phyloP scores from a whole-genome alignment of 2,329 filamentous ascomycete species.

The Chaetomiaceae sp. region DNA sequence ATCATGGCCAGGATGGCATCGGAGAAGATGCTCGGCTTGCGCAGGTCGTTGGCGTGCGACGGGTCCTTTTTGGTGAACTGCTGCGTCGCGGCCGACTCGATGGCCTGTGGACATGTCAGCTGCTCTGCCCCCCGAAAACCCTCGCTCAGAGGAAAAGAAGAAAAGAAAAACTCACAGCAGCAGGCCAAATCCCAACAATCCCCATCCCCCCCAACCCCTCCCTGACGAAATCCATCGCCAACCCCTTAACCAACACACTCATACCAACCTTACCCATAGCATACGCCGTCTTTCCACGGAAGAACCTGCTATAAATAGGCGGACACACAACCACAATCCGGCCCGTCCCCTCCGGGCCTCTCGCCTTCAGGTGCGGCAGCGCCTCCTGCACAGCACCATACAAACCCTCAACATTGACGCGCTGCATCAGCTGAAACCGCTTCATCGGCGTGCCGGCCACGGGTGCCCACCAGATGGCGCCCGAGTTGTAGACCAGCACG shows the following conservation, averaged over 20 bases:
- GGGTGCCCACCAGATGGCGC: slow-evolving; percentile 79
- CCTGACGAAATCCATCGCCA: slow-evolving; percentile 75
- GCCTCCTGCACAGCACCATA: slow-evolving; percentile 66
- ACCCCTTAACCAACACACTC: slow-evolving; percentile 73
- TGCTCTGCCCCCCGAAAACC: neutral
- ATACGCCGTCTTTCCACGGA: slow-evolving; percentile 80
- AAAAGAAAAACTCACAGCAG: slow-evolving; percentile 49
- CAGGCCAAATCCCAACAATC: slow-evolving; percentile 79
- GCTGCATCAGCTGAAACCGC: slow-evolving; percentile 74
- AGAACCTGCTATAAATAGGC: slow-evolving; percentile 81
- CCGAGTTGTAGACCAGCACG: slow-evolving; percentile 75
- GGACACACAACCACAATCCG: slow-evolving; percentile 75
- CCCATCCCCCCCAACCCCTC: slow-evolving; percentile 62
- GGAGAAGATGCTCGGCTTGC: slow-evolving; percentile 69
- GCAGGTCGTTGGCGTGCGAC: slow-evolving; percentile 51
- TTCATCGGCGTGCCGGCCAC: slow-evolving; percentile 68
- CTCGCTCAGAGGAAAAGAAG: too few species aligned
- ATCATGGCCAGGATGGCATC: slow-evolving; percentile 74
- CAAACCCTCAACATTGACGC: slow-evolving; percentile 68
- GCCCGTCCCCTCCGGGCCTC: neutral
- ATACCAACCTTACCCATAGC: slow-evolving; percentile 75
- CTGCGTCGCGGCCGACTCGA: slow-evolving; percentile 71
- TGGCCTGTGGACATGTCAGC: slow-evolving; percentile 38
- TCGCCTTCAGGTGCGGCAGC: slow-evolving; percentile 57
- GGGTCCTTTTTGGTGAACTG: slow-evolving; percentile 43